Evolutionary conservation across 305 asterid species (phyloP), one percentile per base, ranked within the genome.

Genomic region (Rubia tinctorum): DNA sequence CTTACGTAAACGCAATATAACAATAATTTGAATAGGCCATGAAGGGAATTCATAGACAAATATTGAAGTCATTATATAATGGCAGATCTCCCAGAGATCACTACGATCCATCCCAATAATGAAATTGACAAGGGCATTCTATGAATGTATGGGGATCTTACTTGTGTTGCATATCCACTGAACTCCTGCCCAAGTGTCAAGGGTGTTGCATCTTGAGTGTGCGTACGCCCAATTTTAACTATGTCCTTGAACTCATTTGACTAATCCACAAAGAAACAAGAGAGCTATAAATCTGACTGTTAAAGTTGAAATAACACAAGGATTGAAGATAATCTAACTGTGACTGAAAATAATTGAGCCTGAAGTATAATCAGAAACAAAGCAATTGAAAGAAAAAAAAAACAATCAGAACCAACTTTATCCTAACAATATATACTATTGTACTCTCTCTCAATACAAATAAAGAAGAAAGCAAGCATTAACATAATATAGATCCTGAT

Each of bases 171-270:
- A 80, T 95, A 92, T 79, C 99, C 95, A 75, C 99, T 94, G 82
- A 94, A 92, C 79, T 92, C 99, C 82, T 94, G 99, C 59, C 98
- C 99, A 86, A 95, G 98, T 59, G 99, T 92, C 90, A 92, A 86
- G 49, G 98, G 99, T 6, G 98, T 95, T 42, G 99, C 99, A 73
- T 95, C 99, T 86, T 95, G 99, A 72, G 98, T 95, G 86, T 95
- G 99, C 0, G 99, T 95, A 22, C 97, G 96, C 69, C 99, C 99
- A 80, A 92, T 95, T 86, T 92, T 95, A 42, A 95, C 89, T 56
- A 95, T 95, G 84, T 90, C 97, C 22, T 85, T 87, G 86, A 94
- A 91, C 75, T 91, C 98, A 14, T 79, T 65, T 59, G 98, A 79
- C 98, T 94, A 85, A 65, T 49, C 80, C 62, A 76, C 64, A 27